phyloP scores from a whole-genome alignment of 2,329 filamentous ascomycete genomes.

The Aspergillus felis region DNA sequence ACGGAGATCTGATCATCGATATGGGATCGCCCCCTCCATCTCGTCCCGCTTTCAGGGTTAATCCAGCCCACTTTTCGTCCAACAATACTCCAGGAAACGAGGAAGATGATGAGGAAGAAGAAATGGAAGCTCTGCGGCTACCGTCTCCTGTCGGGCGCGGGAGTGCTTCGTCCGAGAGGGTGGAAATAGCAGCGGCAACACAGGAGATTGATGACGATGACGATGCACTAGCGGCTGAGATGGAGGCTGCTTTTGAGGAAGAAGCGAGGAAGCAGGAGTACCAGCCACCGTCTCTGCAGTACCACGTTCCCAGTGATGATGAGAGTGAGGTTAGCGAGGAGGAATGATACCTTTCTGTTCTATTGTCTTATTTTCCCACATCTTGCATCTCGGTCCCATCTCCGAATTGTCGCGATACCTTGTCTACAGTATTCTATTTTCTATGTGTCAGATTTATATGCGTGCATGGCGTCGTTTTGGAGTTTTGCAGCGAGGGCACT shows the following conservation, averaged over 20 bases:
- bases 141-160: constrained; percentile 33
- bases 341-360: constrained; percentile 42
- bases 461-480: constrained; percentile 13
- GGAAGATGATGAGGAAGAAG: constrained; percentile 37
- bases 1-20: constrained; percentile 47
- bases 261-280: constrained; percentile 38
- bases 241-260: constrained; percentile 53
- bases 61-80: constrained; percentile 41
- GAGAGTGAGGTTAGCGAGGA: constrained; percentile 67
- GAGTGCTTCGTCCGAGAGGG: constrained; percentile 10
- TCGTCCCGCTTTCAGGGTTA: constrained; percentile 36
- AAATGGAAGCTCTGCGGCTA: constrained; percentile 35
- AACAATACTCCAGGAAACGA: constrained; percentile 37
- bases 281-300: constrained; percentile 27
- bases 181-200: constrained; percentile 18
- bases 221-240: constrained; percentile 54
- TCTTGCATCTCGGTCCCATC: background rate
- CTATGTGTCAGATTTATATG: constrained; percentile 5
- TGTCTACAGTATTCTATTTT: background rate
- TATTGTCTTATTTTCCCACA: background rate
- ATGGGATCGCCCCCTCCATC: constrained; percentile 45
- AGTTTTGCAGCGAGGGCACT: constrained; percentile 9
- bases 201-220: constrained; percentile 40
- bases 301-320: constrained; percentile 43
- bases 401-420: background rate